Conservation (phyloP, 208 protist genomes). For the Phytomonas sp. region DNA sequence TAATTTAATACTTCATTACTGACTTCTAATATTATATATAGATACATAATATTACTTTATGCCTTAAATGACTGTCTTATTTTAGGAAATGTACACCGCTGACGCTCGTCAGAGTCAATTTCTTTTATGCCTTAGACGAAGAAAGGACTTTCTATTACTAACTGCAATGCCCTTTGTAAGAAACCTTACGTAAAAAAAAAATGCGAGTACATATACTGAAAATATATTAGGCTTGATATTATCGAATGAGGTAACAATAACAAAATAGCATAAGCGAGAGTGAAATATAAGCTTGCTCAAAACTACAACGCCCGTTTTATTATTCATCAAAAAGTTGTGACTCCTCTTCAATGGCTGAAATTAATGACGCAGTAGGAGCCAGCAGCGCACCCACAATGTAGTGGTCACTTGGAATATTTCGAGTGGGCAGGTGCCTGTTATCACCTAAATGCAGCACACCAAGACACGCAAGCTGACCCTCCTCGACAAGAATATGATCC, state of each 20-base stretch:
- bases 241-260: slow-evolving; percentile 11
- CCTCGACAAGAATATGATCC: slow-evolving; percentile 78
- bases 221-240: neutral
- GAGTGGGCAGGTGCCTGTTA: slow-evolving; percentile 38
- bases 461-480: slow-evolving; percentile 36
- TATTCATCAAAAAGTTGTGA: neutral
- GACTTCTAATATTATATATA: neutral
- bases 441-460: slow-evolving; percentile 52
- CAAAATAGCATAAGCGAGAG: neutral
- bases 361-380: slow-evolving; percentile 14
- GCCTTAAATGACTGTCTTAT: neutral
- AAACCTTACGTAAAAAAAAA: slow-evolving; percentile 1
- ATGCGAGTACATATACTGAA: neutral
- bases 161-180: neutral
- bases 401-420: slow-evolving; percentile 68
- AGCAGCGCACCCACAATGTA: slow-evolving; percentile 70
- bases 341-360: slow-evolving; percentile 12
- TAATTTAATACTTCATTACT: neutral
- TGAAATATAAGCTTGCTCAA: slow-evolving; percentile 7
- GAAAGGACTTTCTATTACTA: neutral
- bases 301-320: neutral
- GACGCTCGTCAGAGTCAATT: neutral
- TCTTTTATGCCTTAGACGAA: neutral
- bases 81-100: neutral
- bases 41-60: neutral